phyloP scores from a whole-genome alignment of 768 basidiomycete species.

The Lactarius tabidus region DNA sequence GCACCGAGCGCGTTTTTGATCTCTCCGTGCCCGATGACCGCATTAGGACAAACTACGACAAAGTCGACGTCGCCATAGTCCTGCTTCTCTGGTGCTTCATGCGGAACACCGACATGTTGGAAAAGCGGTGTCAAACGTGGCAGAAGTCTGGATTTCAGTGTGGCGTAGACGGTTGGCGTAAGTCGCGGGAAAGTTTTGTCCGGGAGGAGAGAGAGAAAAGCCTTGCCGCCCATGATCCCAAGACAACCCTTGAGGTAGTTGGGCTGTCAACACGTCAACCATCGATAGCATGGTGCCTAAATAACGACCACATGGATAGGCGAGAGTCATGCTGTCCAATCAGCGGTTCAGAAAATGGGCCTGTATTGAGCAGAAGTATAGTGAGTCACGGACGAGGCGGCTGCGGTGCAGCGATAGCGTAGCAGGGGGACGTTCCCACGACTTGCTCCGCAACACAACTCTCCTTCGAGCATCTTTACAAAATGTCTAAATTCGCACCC shows the following conservation, averaged over 20 bases:
- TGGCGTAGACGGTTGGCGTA: constrained; percentile 48
- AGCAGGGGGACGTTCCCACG: too few species aligned
- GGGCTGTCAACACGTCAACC: background rate
- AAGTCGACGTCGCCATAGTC: constrained; percentile 72
- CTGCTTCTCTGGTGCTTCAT: constrained; percentile 59
- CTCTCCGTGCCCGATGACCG: constrained; percentile 21
- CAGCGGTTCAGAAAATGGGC: background rate
- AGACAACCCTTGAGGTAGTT: background rate
- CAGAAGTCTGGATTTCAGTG: constrained; percentile 45
- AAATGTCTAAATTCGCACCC: constrained; percentile 80
- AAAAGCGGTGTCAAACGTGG: constrained; percentile 46
- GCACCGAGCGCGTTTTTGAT: constrained; percentile 45
- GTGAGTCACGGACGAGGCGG: too few species aligned
- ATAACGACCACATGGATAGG: background rate
- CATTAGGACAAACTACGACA: constrained; percentile 48
- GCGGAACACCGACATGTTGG: constrained; percentile 48
- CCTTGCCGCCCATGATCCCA: constrained; percentile 62
- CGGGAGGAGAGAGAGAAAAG: constrained; percentile 48
- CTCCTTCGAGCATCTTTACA: background rate
- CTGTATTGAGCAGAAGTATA: background rate
- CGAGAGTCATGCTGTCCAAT: background rate
- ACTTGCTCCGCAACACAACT: background rate
- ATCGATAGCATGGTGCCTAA: background rate
- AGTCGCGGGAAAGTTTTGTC: constrained; percentile 56
- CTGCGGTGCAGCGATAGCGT: background rate